Percentiles rank a stretch among this genome's conserved stretches.
phyloP scores from a whole-genome alignment of 148 eudicot genomes.

The Amaranthus palmeri region DNA sequence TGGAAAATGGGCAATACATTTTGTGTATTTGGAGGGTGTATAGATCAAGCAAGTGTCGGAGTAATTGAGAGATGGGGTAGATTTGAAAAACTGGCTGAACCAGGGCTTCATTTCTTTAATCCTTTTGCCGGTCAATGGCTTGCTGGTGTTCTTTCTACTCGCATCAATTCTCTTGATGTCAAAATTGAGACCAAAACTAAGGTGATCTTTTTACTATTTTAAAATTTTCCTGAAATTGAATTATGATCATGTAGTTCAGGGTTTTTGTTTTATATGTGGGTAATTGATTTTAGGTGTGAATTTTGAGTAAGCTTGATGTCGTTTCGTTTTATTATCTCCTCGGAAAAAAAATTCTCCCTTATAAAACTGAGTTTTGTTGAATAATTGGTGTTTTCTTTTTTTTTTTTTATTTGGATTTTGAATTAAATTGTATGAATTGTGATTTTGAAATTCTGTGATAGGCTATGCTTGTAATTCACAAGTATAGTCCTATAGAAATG shows the following conservation, averaged over 20 bases:
- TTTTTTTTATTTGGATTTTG: constrained; percentile 8
- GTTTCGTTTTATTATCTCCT: not conserved
- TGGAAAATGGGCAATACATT: constrained; percentile 54
- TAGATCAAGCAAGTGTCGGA: constrained; percentile 78
- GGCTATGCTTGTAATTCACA: no score
- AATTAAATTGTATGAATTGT: not conserved
- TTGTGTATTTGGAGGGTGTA: constrained; percentile 54
- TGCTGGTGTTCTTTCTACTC: constrained; percentile 73
- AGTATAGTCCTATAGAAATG: no score
- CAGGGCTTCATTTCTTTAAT: constrained; percentile 81
- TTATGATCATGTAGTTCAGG: not conserved
- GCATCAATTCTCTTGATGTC: constrained; percentile 91
- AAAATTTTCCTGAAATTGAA: not conserved
- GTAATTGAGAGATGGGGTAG: constrained; percentile 85
- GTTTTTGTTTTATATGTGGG: not conserved
- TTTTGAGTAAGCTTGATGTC: not conserved
- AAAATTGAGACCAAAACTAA: constrained; percentile 92
- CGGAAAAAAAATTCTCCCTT: not conserved
- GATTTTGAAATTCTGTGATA: not conserved
- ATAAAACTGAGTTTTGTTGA: not conserved
- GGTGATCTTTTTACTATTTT: constrained; percentile 29
- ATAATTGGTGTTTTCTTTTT: not conserved
- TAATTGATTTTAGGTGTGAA: not conserved
- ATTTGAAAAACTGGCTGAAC: constrained; percentile 65
- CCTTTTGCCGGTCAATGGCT: constrained; percentile 73